These are phyloP conservation scores for Verbena officinalis DNA, from an alignment of 257 asterid genomes.

Conservation along the genomic window DNA sequence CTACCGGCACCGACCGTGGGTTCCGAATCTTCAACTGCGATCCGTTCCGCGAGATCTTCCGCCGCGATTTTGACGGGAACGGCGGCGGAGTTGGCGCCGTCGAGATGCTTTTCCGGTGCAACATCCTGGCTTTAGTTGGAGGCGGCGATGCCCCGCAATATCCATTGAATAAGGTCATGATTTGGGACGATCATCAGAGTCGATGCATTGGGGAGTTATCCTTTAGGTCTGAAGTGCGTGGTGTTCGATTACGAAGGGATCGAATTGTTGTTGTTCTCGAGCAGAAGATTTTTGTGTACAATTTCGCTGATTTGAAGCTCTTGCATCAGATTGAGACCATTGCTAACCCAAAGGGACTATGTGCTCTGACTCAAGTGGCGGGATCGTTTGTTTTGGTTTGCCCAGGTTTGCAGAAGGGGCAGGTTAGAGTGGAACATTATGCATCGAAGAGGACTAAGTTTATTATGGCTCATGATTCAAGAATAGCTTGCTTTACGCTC, in stretches of 20 bases:
- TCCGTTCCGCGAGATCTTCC: slow-evolving; percentile 81
- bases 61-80: slow-evolving; percentile 65
- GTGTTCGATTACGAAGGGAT: slow-evolving; percentile 78
- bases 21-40: slow-evolving; percentile 88
- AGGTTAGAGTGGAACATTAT: slow-evolving; percentile 87
- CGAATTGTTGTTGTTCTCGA: slow-evolving; percentile 69
- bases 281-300: slow-evolving; percentile 82
- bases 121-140: slow-evolving; percentile 77
- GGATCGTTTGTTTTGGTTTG: slow-evolving; percentile 81
- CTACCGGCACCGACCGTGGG: slow-evolving; percentile 77
- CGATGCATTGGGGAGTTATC: slow-evolving; percentile 88
- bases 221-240: slow-evolving; percentile 85
- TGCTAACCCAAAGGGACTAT: slow-evolving; percentile 79
- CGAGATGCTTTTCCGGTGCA: slow-evolving; percentile 90
- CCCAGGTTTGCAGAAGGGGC: slow-evolving; percentile 88
- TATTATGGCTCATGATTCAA: slow-evolving; percentile 80
- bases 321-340: slow-evolving; percentile 88
- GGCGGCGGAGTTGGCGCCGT: slow-evolving; percentile 83
- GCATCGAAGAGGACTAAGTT: slow-evolving; percentile 71
- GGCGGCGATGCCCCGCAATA: slow-evolving; percentile 85
- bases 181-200: slow-evolving; percentile 86
- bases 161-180: slow-evolving; percentile 84
- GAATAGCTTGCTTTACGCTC: slow-evolving; percentile 66
- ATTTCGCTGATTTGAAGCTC: slow-evolving; percentile 79
- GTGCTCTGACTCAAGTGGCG: slow-evolving; percentile 77